These are phyloP conservation scores for Aechmea fasciata DNA, from an alignment of 176 grass and related monocot genomes.

Conservation along the genomic window DNA sequence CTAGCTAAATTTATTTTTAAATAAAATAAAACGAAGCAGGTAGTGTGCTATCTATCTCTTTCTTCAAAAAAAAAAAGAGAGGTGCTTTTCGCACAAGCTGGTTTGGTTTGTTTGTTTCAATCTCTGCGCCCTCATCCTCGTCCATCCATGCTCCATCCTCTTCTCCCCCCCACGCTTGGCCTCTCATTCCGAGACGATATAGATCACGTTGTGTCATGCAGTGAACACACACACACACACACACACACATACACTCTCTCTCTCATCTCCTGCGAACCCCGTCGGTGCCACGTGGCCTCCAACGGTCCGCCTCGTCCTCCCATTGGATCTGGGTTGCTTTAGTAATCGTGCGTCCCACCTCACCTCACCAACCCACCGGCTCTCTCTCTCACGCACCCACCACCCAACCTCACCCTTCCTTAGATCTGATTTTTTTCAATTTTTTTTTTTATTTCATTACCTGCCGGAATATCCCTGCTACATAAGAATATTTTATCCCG, in stretches of 20 bases:
- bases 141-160: constrained; percentile 59
- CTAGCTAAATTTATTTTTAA: too few species aligned
- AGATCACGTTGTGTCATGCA: constrained; percentile 20
- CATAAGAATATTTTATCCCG: too few species aligned
- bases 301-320: constrained; percentile 4
- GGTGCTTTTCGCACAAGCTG: too few species aligned
- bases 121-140: constrained; percentile 3
- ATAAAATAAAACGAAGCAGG: too few species aligned
- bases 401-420: background rate
- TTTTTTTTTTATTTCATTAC: background rate
- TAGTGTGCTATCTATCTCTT: too few species aligned
- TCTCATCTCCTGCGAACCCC: background rate
- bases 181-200: constrained; percentile 28
- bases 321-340: background rate
- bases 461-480: background rate
- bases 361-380: constrained; percentile 30
- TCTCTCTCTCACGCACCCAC: constrained; percentile 9
- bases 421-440: background rate
- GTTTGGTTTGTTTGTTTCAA: background rate
- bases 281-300: constrained; percentile 1
- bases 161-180: constrained; percentile 10
- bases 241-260: background rate
- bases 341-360: constrained; percentile 17
- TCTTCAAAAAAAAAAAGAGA: background rate
- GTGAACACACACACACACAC: background rate